Base-by-base conservation (phyloP, 441 rosid genomes). In the Jatropha multifida region DNA sequence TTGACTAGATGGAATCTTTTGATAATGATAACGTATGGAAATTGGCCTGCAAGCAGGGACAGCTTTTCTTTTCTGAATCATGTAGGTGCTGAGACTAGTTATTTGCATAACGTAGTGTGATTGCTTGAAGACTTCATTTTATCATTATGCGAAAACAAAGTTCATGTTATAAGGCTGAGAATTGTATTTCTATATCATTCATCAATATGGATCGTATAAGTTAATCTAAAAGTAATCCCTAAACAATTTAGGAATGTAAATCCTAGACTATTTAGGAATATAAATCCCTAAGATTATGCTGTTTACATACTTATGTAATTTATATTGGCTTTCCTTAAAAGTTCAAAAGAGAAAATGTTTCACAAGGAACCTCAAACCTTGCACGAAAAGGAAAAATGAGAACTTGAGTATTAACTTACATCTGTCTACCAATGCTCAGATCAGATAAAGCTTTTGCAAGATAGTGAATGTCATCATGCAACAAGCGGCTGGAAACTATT, bases 401-500 rank as follows among this genome's bases (percentile, higher is more conserved):
- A 68, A 70, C 11, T 20, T 20, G 32, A 46, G 40, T 27, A 69
- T 51, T 64, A 75, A 79, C 98, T 95, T 85, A 95, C 99, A 72
- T 92, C 78, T 95, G 99, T 68, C 96, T 87, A 74, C 98, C 99
- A 40, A 80, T 75, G 86, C 99, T 95, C 75, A 93, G 82, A 77
- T 85, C 96, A 0, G 97, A 90, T 20, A 95, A 84, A 81, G 83
- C 84, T 79, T 84, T 88, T 20, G 97, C 94, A 78, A 93, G 94
- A 76, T 82, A 78, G 12, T 48, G 76, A 68, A 86, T 80, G 82
- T 95, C 91, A 56, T 76, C 80, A 42, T 92, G 94, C 82, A 65
- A 78, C 82, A 81, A 71, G 54, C 98, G 94, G 79, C 91, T 85
- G 72, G 84, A 75, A 74, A 80, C 85, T 78, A 89, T 85, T 78